Evolutionary conservation across 441 rosid genomes (phyloP).

Genomic region (Aquilaria agallochum): DNA sequence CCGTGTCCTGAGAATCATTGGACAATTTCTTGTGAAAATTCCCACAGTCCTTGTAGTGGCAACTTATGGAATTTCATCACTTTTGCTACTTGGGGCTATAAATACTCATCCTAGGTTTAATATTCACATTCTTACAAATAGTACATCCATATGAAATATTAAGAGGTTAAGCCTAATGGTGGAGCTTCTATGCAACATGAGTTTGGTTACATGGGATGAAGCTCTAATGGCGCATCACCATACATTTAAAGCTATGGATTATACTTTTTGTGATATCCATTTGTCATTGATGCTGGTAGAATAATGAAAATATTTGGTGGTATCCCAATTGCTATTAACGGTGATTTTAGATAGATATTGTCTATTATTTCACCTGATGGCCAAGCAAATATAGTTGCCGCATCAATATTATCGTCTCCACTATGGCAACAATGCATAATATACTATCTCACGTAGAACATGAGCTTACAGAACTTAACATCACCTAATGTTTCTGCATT

Average conservation of each 20-base stretch:
- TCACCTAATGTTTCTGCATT: not conserved
- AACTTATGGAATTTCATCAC: not conserved
- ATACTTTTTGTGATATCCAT: too few species aligned
- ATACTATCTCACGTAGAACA: not conserved
- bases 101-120: not conserved
- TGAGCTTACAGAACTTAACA: not conserved
- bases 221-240: not conserved
- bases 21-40: too few species aligned
- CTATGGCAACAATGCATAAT: not conserved
- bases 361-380: not conserved
- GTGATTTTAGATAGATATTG: not conserved
- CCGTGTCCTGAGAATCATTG: too few species aligned
- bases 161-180: not conserved
- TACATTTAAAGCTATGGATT: too few species aligned
- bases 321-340: not conserved
- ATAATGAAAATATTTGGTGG: not conserved
- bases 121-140: not conserved
- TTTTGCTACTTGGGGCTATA: not conserved
- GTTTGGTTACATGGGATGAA: too few species aligned
- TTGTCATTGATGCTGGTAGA: not conserved
- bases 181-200: not conserved
- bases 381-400: not conserved
- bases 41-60: not conserved
- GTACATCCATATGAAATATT: not conserved
- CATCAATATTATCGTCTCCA: not conserved